A percentile compares a stretch with the other conserved stretches of the same genome.
Conservation (phyloP, 352 stramenopile genomes). For the Pilasporangium apinafurcum region DNA sequence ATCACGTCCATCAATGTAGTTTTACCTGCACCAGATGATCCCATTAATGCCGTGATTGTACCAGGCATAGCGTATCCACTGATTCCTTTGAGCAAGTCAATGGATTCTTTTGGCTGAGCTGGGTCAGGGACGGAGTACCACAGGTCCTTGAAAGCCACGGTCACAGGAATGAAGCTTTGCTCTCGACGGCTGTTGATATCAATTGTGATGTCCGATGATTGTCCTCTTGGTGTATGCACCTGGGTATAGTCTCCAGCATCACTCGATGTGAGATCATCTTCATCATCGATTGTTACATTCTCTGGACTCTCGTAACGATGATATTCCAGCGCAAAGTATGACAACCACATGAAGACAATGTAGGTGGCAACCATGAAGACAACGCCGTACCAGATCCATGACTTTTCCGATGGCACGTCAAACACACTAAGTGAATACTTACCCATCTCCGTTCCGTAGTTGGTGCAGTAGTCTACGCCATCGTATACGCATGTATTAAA, state of each 20-base stretch:
- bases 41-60: conserved; percentile 78
- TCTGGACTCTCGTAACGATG: conserved; percentile 12
- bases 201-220: conserved; percentile 2
- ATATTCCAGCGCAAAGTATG: conserved; percentile 33
- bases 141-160: conserved; percentile 12
- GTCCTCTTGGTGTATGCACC: conserved; percentile 1
- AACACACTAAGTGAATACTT: conserved; percentile 28
- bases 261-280: neutral
- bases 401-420: conserved; percentile 24
- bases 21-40: conserved; percentile 71
- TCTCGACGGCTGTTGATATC: conserved; percentile 3
- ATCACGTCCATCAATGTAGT: conserved; percentile 92
- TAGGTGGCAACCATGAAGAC: conserved; percentile 19
- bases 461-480: conserved; percentile 32
- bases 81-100: conserved; percentile 77
- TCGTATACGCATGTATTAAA: conserved; percentile 27
- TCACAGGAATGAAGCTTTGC: conserved; percentile 28
- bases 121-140: conserved; percentile 34
- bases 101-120: conserved; percentile 28
- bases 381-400: conserved; percentile 29
- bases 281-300: conserved; percentile 5
- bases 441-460: conserved; percentile 18
- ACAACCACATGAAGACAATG: conserved; percentile 18
- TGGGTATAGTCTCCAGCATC: neutral
- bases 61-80: conserved; percentile 42